Evolutionary conservation across 306 rosid genomes (phyloP).

Genomic region (Sphenostylis stenocarpa): DNA sequence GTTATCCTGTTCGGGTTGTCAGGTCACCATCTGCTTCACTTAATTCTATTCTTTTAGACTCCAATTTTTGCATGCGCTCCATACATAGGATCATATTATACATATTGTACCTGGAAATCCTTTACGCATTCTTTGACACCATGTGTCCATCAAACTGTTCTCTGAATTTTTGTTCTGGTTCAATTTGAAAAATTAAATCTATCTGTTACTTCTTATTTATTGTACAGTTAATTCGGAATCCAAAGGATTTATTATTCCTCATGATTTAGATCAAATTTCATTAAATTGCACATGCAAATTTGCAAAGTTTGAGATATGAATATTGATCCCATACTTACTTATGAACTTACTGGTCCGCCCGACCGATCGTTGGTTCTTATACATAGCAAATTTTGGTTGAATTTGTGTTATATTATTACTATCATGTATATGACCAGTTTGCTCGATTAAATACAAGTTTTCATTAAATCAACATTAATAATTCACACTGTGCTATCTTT

Average conservation of each 20-base stretch:
- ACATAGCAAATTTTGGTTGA: neutral
- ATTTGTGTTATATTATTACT: neutral
- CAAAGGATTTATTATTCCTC: neutral
- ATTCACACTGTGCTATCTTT: neutral
- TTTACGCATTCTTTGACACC: neutral
- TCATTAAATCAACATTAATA: neutral
- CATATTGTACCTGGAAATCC: no score
- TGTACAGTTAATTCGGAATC: neutral
- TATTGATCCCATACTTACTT: neutral
- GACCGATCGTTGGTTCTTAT: neutral
- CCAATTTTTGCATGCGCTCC: neutral
- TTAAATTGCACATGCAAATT: neutral
- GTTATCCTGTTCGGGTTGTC: slow-evolving; percentile 81
- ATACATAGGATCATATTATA: neutral
- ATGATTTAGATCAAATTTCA: neutral
- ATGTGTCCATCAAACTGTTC: neutral
- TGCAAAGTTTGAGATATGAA: neutral
- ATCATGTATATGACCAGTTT: neutral
- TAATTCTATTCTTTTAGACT: neutral
- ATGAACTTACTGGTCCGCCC: neutral
- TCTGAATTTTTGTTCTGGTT: slow-evolving; percentile 4
- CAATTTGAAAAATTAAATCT: neutral
- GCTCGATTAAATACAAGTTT: neutral
- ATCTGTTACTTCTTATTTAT: neutral
- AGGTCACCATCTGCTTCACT: slow-evolving; percentile 39